Evolutionary conservation across 1,284 basidiomycete species (phyloP).

Genomic region (Filobasidium uniguttulatum): DNA sequence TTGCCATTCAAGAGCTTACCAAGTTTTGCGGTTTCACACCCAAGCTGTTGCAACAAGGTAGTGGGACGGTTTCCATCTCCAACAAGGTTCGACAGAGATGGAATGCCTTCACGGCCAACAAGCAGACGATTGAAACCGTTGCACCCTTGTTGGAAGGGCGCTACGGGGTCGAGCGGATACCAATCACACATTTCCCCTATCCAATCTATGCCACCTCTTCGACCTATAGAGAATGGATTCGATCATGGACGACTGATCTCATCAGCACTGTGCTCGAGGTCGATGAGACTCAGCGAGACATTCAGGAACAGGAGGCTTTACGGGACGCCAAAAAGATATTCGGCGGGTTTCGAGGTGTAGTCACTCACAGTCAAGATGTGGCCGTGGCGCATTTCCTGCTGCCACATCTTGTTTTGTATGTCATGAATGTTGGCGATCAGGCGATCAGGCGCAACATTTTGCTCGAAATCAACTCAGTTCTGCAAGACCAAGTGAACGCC

Average conservation of each 20-base stretch:
- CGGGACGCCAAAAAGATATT: constrained; percentile 56
- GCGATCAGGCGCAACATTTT: constrained; percentile 53
- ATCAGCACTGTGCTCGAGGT: constrained; percentile 45
- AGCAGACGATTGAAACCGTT: constrained; percentile 74
- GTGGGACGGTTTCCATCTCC: constrained; percentile 44
- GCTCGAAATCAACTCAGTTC: constrained; percentile 62
- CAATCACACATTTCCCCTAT: constrained; percentile 30
- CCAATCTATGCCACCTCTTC: constrained; percentile 64
- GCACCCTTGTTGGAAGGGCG: constrained; percentile 71
- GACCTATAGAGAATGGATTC: constrained; percentile 93
- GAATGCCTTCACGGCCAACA: constrained; percentile 52
- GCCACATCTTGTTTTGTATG: constrained; percentile 80
- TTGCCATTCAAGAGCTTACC: constrained; percentile 82
- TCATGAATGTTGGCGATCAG: constrained; percentile 39
- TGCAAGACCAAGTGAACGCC: constrained; percentile 70
- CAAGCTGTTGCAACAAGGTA: constrained; percentile 21
- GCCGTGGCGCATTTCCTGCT: constrained; percentile 78
- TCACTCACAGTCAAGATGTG: constrained; percentile 70
- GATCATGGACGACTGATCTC: constrained; percentile 76
- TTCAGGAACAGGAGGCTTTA: constrained; percentile 8
- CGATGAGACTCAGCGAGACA: constrained; percentile 4
- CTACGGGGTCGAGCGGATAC: constrained; percentile 38
- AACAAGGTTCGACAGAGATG: constrained; percentile 58
- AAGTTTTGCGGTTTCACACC: constrained; percentile 76
- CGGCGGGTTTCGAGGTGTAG: constrained; percentile 59